Evolutionary conservation across 2,329 filamentous ascomycete species (phyloP).

Genomic region (Pyrenochaeta sp.): DNA sequence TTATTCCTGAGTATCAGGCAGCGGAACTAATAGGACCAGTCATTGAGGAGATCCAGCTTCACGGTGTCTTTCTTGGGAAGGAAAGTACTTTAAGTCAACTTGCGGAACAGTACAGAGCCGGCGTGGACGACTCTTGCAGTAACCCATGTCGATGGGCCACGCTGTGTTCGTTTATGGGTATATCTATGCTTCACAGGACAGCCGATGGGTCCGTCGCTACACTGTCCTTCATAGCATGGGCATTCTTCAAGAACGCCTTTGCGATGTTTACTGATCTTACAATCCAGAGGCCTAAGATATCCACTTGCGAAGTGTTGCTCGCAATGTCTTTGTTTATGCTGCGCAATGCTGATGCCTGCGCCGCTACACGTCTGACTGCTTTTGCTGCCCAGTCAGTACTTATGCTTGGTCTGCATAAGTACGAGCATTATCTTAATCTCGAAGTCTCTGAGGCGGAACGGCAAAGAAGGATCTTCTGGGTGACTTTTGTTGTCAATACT

Average conservation of each 20-base stretch:
- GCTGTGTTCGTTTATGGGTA: background rate
- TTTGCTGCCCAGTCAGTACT: background rate
- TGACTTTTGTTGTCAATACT: conserved; percentile 4
- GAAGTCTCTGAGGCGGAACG: background rate
- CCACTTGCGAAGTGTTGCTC: conserved; percentile 4
- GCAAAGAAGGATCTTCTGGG: conserved; percentile 3
- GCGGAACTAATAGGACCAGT: background rate
- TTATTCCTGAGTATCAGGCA: background rate
- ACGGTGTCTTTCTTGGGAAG: conserved; percentile 2
- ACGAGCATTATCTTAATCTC: conserved; percentile 1
- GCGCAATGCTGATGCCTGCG: conserved; percentile 1
- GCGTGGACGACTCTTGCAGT: background rate
- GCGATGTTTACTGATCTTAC: conserved; percentile 4
- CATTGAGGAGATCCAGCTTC: conserved; percentile 4
- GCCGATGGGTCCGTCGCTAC: background rate
- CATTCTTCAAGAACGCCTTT: conserved; percentile 8
- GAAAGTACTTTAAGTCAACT: background rate
- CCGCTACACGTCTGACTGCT: conserved; percentile 3
- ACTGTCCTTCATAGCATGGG: conserved; percentile 2
- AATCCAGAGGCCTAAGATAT: background rate
- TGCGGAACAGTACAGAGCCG: conserved; percentile 1
- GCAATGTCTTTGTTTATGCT: conserved; percentile 8
- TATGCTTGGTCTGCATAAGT: background rate
- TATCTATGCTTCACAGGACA: background rate
- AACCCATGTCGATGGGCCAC: conserved; percentile 4